These are phyloP conservation scores for Starmerella vaccinii DNA, from an alignment of 805 yeast genomes.

Conservation along the genomic window DNA sequence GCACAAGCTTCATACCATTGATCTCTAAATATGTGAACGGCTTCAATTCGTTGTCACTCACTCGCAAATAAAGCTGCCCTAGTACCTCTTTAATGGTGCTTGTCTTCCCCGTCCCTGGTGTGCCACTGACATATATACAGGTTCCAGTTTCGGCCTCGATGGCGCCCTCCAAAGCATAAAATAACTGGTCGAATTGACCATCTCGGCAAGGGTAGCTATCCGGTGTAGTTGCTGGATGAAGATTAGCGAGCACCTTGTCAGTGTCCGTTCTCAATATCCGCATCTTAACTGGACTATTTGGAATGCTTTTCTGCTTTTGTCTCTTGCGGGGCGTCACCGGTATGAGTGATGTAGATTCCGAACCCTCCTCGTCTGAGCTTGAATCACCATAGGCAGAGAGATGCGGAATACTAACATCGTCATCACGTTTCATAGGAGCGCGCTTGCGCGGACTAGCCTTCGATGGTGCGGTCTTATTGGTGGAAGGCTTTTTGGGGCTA, in stretches of 20 bases:
- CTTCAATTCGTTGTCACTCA: conserved; percentile 34
- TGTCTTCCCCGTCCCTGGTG: conserved; percentile 97
- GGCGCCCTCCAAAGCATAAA: conserved; percentile 58
- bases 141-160: conserved; percentile 63
- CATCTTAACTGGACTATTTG: background rate
- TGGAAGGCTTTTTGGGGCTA: no score
- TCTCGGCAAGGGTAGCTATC: conserved; percentile 75
- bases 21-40: conserved; percentile 71
- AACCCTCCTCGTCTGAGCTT: background rate
- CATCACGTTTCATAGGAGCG: background rate
- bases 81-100: conserved; percentile 85
- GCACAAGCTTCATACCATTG: conserved; percentile 75
- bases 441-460: background rate
- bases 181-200: conserved; percentile 62
- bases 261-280: background rate
- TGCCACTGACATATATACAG: conserved; percentile 85
- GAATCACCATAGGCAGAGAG: background rate
- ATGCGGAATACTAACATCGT: background rate
- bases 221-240: conserved; percentile 27
- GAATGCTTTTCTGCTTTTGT: background rate
- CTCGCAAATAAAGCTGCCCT: conserved; percentile 44
- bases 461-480: background rate
- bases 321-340: conserved; percentile 1
- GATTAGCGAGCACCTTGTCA: conserved; percentile 7
- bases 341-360: background rate